Percentiles rank a stretch among this genome's conserved stretches.
Evolutionary conservation across 768 basidiomycete genomes (phyloP).

Genomic region (Pleurotus tuoliensis): DNA sequence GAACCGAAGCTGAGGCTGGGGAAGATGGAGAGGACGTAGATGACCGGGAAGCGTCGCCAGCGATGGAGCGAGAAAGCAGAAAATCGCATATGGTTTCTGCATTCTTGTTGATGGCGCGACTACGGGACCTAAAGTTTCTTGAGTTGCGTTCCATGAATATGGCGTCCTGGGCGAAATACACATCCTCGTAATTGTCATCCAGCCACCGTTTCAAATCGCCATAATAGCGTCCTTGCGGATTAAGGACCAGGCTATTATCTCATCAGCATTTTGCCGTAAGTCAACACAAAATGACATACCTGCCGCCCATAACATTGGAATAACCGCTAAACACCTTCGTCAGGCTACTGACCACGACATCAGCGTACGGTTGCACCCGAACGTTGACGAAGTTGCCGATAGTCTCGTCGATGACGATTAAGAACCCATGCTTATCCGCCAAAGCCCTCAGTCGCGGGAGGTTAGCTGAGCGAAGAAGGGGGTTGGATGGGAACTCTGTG

Average conservation of each 20-base stretch:
- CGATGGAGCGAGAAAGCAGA: constrained; percentile 41
- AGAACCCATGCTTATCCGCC: constrained; percentile 68
- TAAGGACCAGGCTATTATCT: constrained; percentile 56
- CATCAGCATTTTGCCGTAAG: not conserved
- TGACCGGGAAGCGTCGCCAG: constrained; percentile 13
- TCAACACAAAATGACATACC: constrained; percentile 31
- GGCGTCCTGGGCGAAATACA: constrained; percentile 69
- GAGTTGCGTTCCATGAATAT: constrained; percentile 83
- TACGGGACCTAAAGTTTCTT: constrained; percentile 61
- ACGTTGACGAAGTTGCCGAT: constrained; percentile 78
- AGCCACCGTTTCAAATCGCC: constrained; percentile 43
- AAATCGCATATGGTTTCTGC: constrained; percentile 61
- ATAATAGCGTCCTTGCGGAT: constrained; percentile 58
- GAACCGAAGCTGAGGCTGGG: too few relatives aligned
- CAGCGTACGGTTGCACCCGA: constrained; percentile 61
- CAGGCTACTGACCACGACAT: constrained; percentile 70
- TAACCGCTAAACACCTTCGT: constrained; percentile 79
- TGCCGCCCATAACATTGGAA: constrained; percentile 80
- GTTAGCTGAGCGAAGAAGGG: constrained; percentile 64
- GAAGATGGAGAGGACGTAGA: not conserved
- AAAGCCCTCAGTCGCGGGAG: constrained; percentile 51
- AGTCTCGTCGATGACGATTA: constrained; percentile 73
- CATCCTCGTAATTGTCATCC: constrained; percentile 52
- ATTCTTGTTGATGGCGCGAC: constrained; percentile 60
- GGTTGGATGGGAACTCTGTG: constrained; percentile 78